Evolutionary conservation across 768 basidiomycete genomes (phyloP), one percentile per base, ranked within the genome.

Genomic region (Cubamyces sp.): DNA sequence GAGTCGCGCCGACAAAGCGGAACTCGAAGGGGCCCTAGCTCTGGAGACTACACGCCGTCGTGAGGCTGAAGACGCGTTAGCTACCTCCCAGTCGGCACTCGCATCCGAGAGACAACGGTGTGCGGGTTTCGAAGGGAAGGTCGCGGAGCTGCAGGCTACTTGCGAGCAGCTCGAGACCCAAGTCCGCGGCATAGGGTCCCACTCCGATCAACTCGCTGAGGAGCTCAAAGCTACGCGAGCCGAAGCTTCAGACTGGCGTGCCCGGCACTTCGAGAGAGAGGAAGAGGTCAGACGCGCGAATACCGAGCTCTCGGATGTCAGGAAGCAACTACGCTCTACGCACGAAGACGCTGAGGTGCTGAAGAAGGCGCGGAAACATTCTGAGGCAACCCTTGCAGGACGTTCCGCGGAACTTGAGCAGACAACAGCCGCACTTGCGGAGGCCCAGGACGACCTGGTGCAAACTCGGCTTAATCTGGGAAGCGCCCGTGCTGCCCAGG

Each of bases 291-390:
- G 30, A 19, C 30, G 25, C 16, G 42, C 46, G 8, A 51, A n/a
- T 5, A 11, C 39, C 7, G 49, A 61, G n/a, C 19, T 57, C 11
- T 16, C 48, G 8, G 16, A 15, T 11, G 18, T 51, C 41, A 41
- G 47, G 25, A 11, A 45, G 5, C 54, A 57, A 19, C 41, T 62
- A 5, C 19, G 21, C 11, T 21, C 48, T 15, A 6, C 28, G 3
- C 54, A 56, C 14, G 42, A n/a, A 19, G 47, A 56, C 5, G 3
- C 12, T 15, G 40, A 51, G 41, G 15, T 4, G 23, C 49, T 74
- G 23, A 64, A 71, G 30, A 39, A 50, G 6, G 62, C 73, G 18
- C 47, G 67, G 49, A 50, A 65, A 12, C 59, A 56, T 16, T 60
- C 61, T 28, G 64, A 71, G 43, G 53, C 57, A n/a, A 59, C 57